Percentiles rank a stretch among this genome's conserved stretches.
These are phyloP conservation scores for Colletotrichum musicola DNA, from an alignment of 2,329 filamentous ascomycete species.

Conservation along the genomic window DNA sequence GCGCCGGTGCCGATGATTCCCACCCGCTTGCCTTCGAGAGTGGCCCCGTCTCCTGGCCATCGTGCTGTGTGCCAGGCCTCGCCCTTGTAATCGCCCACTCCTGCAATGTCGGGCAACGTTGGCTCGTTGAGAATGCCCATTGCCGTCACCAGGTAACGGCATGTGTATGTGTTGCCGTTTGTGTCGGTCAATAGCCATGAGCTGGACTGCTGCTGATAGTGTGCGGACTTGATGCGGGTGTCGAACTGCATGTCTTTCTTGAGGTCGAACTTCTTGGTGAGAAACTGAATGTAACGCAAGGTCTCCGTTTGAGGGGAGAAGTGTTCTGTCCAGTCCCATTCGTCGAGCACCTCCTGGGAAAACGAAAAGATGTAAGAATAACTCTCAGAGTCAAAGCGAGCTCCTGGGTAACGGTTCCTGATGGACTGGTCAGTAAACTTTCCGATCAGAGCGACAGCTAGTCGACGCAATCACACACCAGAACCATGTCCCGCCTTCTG, in stretches of 20 bases:
- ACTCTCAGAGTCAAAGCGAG: constrained; percentile 63
- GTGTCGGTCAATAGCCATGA: constrained; percentile 16
- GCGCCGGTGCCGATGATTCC: constrained; percentile 50
- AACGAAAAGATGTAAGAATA: constrained; percentile 24
- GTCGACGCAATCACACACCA: constrained; percentile 54
- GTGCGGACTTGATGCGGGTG: constrained; percentile 6
- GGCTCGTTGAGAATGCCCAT: constrained; percentile 46
- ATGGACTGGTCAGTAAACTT: no score
- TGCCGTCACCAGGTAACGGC: constrained; percentile 10
- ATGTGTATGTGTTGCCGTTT: constrained; percentile 14
- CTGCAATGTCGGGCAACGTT: constrained; percentile 49
- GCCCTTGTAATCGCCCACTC: constrained; percentile 40
- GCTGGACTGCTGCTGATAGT: neutral
- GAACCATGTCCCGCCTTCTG: constrained; percentile 63
- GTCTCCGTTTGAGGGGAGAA: constrained; percentile 26
- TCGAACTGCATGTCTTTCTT: constrained; percentile 11
- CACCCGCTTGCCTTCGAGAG: constrained; percentile 43
- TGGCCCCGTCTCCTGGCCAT: constrained; percentile 38
- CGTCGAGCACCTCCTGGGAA: constrained; percentile 18
- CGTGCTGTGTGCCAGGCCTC: constrained; percentile 39
- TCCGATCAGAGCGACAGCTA: constrained; percentile 57
- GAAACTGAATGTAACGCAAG: constrained; percentile 12
- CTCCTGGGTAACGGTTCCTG: constrained; percentile 61
- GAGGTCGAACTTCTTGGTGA: constrained; percentile 13
- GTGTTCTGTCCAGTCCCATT: constrained; percentile 28